These are phyloP conservation scores for Lolium multiflorum DNA, from an alignment of 176 grass and related monocot species.

Conservation along the genomic window DNA sequence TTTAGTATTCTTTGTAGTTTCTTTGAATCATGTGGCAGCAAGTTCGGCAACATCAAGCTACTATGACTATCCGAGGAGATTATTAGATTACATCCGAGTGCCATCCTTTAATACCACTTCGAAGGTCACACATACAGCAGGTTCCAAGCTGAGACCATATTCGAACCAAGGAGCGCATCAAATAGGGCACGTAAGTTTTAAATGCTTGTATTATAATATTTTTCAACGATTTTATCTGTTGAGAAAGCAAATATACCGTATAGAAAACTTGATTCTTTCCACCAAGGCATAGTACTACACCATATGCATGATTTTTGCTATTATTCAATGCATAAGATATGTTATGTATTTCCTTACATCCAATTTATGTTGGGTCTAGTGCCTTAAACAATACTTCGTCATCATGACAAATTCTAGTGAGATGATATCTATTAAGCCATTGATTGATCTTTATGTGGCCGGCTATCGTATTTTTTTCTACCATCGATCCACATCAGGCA, in stretches of 20 bases:
- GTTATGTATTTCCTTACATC: background rate
- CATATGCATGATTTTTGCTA: background rate
- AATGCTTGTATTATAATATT: background rate
- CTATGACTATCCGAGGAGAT: no score
- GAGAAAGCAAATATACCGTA: background rate
- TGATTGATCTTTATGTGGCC: background rate
- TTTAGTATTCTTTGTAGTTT: background rate
- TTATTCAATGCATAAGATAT: background rate
- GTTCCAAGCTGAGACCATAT: background rate
- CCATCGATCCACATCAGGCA: background rate
- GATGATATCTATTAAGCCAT: background rate
- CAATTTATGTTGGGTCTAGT: background rate
- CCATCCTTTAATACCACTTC: background rate
- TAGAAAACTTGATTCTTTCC: background rate
- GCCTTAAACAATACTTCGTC: background rate
- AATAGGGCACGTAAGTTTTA: background rate
- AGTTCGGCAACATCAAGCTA: background rate
- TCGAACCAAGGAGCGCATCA: background rate
- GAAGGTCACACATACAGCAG: background rate
- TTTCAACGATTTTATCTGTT: background rate
- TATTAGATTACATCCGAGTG: no score
- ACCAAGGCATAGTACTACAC: background rate
- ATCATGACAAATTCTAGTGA: background rate
- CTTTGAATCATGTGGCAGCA: background rate
- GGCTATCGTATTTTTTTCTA: background rate